phyloP scores from a whole-genome alignment of 169 alveolate species.

The Eimeria sp. region DNA sequence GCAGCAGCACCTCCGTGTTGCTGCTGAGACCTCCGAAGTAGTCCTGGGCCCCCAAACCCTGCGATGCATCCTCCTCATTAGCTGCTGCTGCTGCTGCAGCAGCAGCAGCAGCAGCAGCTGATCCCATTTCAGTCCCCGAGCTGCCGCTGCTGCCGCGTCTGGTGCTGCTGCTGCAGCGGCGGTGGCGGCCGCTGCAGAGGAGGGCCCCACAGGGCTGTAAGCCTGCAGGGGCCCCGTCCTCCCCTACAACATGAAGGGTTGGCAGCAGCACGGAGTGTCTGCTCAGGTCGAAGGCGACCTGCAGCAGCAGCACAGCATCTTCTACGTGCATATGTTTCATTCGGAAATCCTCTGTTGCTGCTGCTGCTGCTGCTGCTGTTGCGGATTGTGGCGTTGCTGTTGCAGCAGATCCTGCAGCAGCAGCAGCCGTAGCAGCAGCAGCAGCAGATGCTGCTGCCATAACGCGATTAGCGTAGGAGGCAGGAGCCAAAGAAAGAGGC shows the following conservation, averaged over 20 bases:
- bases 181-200: conserved; percentile 36
- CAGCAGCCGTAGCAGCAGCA: not conserved
- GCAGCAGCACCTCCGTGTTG: conserved; percentile 29
- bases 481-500: conserved; percentile 39
- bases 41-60: not conserved
- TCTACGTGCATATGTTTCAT: not conserved
- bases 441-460: conserved; percentile 33
- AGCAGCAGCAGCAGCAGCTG: conserved; percentile 12
- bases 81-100: not conserved
- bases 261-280: conserved; percentile 57
- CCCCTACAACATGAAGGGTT: conserved; percentile 16
- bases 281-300: conserved; percentile 30
- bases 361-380: conserved; percentile 14
- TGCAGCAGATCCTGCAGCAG: conserved; percentile 3
- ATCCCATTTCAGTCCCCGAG: not conserved
- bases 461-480: not conserved
- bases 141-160: not conserved
- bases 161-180: conserved; percentile 10
- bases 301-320: conserved; percentile 44
- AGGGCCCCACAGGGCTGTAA: conserved; percentile 48
- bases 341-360: not conserved
- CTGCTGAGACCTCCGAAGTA: not conserved
- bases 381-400: not conserved
- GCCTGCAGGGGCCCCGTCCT: conserved; percentile 12
- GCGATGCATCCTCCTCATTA: not conserved